Evolutionary conservation across 345 rosid genomes (phyloP), one percentile per base, ranked within the genome.

Genomic region (Brassica juncea): DNA sequence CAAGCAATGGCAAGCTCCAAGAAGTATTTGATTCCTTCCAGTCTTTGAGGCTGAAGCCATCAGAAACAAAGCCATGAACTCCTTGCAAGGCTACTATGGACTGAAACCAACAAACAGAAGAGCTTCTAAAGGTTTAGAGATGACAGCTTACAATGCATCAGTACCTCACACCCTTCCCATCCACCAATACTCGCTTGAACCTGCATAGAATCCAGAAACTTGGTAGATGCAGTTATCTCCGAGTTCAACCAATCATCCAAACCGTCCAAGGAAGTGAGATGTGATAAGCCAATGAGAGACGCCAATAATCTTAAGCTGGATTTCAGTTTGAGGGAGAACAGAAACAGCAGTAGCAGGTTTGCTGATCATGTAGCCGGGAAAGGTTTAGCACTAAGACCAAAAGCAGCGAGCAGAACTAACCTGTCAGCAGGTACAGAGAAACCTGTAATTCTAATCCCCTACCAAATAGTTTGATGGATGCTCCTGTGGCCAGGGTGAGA

Each of bases 41-140:
- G 74, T 86, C 98, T 57, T 81, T 87, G 66, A 85, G 80, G 66
- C 55, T 86, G 71, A 88, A 83, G 65, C 79, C 88, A 31, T 34
- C 90, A 19, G 85, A 85, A 47, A 70, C 64, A 64, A 86, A 83
- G 94, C 98, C 39, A 95, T 93, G 98, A 84, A 83, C 85, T 86
- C 93, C 28, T 83, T 91, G 77, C 96, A 84, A 80, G 92, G 92
- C 39, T 95, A 83, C 77, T 92, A 92, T 68, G 91, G 92, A 64
- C 89, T 92, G 52, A 78, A 82, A 75, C 81, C 89, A 72, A 27
- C 39, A 35, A 88, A 77, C 68, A 34, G 74, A 15, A 81, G 71
- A 35, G 69, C 74, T 1, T 72, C 85, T 61, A 42, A 89, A 79
- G 92, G 86, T 80, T 82, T 80, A 68, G 89, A 87, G 73, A 85